Conservation (phyloP, 495 filamentous ascomycete genomes). For the Xylaria venustula region DNA sequence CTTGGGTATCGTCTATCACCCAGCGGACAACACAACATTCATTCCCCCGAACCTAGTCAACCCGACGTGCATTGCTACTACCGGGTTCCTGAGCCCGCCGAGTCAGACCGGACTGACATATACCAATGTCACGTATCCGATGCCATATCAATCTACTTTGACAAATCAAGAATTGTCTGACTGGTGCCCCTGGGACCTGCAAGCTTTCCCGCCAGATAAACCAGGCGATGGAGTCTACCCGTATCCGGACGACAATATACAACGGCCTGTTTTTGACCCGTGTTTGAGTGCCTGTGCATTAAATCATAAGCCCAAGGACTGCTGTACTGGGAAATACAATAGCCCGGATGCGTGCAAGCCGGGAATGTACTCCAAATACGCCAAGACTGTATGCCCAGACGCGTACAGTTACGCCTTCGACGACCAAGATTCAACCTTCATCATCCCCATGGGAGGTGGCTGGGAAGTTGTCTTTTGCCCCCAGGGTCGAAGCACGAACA, state of each 20-base stretch:
- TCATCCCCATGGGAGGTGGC: conserved; percentile 67
- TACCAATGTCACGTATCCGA: conserved; percentile 59
- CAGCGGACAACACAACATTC: conserved; percentile 50
- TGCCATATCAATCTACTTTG: conserved; percentile 58
- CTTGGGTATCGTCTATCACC: conserved; percentile 63
- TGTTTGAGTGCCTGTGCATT: conserved; percentile 70
- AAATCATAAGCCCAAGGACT: conserved; percentile 56
- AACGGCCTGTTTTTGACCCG: conserved; percentile 67
- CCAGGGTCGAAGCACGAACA: conserved; percentile 65
- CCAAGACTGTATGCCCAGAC: conserved; percentile 76
- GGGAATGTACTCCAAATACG: conserved; percentile 57
- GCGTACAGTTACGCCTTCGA: conserved; percentile 81
- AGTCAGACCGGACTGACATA: conserved; percentile 36
- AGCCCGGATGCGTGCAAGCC: conserved; percentile 58
- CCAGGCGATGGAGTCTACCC: conserved; percentile 69
- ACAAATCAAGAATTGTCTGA: conserved; percentile 48
- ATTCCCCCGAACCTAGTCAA: conserved; percentile 75
- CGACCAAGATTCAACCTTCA: conserved; percentile 72
- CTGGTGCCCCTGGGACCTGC: conserved; percentile 80
- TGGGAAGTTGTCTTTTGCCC: conserved; percentile 81
- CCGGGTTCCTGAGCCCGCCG: conserved; percentile 50
- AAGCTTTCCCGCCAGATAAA: conserved; percentile 59
- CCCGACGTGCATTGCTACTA: conserved; percentile 65
- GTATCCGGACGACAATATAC: conserved; percentile 68
- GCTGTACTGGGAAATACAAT: conserved; percentile 65